These are phyloP conservation scores for Cudoniella acicularis DNA, from an alignment of 495 filamentous ascomycete genomes.

Conservation along the genomic window DNA sequence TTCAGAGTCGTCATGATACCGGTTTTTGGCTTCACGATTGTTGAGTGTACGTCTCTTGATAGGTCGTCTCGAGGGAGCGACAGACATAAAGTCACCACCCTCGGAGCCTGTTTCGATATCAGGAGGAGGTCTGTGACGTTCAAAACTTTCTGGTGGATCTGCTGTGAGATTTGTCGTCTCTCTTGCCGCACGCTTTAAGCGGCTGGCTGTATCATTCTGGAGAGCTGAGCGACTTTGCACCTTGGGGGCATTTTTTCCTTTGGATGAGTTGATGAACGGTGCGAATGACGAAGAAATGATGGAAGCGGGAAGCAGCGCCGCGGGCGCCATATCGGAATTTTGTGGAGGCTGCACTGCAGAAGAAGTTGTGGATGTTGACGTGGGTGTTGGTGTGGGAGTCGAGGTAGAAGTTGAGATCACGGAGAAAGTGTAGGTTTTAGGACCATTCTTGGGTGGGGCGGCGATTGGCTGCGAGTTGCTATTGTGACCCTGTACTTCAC, in stretches of 20 bases:
- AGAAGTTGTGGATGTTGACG: background rate
- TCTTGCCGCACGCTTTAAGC: conserved; percentile 18
- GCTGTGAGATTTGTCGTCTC: conserved; percentile 6
- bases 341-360: background rate
- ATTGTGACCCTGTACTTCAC: conserved; percentile 25
- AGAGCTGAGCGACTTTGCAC: background rate
- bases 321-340: background rate
- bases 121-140: conserved; percentile 15
- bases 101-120: conserved; percentile 19
- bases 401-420: conserved; percentile 3
- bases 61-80: conserved; percentile 8
- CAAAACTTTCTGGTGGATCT: conserved; percentile 15
- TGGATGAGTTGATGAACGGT: background rate
- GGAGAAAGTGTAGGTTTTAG: conserved; percentile 21
- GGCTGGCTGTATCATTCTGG: background rate
- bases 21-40: conserved; percentile 26
- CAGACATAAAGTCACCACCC: conserved; percentile 13
- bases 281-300: background rate
- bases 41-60: conserved; percentile 29
- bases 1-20: conserved; percentile 35
- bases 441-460: conserved; percentile 2
- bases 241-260: background rate
- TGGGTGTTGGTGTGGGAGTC: background rate
- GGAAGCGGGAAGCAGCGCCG: background rate
- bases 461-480: conserved; percentile 18